phyloP scores from a whole-genome alignment of 495 filamentous ascomycete genomes.

The Trichoderma virens region DNA sequence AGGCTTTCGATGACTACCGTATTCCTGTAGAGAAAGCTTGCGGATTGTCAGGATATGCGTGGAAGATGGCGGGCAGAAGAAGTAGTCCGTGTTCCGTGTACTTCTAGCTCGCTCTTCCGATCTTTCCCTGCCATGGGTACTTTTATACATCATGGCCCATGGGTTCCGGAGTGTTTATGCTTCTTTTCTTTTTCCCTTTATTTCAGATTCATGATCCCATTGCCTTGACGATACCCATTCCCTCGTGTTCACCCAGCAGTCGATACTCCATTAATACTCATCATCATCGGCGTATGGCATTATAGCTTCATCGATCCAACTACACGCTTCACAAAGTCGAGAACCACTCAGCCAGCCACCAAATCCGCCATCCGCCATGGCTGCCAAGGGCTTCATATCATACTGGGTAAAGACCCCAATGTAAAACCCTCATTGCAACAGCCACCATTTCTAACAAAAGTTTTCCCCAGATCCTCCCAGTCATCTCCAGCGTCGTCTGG shows the following conservation, averaged over 20 bases:
- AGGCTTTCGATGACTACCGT: no score
- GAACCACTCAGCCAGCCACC: neutral
- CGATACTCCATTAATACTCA: neutral
- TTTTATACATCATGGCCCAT: neutral
- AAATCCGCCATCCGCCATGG: conserved; percentile 1
- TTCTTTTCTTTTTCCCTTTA: neutral
- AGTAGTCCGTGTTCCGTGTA: neutral
- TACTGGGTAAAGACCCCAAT: conserved; percentile 40
- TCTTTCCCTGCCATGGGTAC: neutral
- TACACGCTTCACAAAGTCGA: neutral
- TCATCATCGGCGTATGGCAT: neutral
- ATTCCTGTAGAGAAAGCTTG: no score
- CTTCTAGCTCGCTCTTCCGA: neutral
- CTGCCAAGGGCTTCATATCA: conserved; percentile 35
- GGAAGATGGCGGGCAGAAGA: neutral
- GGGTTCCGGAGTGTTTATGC: neutral
- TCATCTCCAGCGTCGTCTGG: conserved; percentile 76
- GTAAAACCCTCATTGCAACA: neutral
- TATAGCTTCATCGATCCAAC: neutral
- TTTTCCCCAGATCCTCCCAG: conserved; percentile 67
- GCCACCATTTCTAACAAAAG: neutral
- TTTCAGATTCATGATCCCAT: neutral
- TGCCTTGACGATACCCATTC: neutral
- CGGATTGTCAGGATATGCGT: no score
- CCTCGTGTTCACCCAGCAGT: neutral